Conservation (phyloP, 306 rosid genomes). For the Castanea crenata region DNA sequence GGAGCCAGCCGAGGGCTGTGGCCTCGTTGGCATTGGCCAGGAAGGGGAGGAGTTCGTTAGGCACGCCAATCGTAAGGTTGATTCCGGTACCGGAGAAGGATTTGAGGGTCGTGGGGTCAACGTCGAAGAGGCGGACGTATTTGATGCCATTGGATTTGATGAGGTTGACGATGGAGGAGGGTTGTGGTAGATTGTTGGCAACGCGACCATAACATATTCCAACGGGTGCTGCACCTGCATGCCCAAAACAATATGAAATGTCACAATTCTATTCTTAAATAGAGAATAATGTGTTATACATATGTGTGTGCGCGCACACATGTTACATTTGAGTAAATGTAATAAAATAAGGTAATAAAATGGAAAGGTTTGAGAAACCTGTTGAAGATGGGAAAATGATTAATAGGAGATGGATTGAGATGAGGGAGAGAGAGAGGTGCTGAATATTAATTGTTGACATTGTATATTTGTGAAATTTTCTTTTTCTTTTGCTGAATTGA, state of each 20-base stretch:
- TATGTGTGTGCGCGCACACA: rapidly evolving
- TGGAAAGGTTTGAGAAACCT: neutral
- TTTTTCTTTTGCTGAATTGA: too few relatives aligned
- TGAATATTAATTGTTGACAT: neutral
- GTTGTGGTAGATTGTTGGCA: slow-evolving; percentile 25
- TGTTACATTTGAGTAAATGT: neutral
- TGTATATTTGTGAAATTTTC: neutral
- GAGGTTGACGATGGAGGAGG: neutral
- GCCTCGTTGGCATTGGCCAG: slow-evolving; percentile 10
- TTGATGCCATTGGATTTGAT: slow-evolving; percentile 21
- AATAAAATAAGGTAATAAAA: neutral
- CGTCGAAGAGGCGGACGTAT: slow-evolving; percentile 23
- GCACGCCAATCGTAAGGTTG: slow-evolving; percentile 21
- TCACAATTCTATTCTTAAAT: neutral
- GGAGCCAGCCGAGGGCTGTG: slow-evolving; percentile 27
- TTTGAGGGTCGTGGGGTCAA: slow-evolving; percentile 13
- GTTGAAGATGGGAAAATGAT: neutral
- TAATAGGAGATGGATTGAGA: neutral
- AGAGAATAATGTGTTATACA: neutral
- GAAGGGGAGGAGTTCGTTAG: slow-evolving; percentile 38
- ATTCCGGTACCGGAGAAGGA: slow-evolving; percentile 25
- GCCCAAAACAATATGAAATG: neutral
- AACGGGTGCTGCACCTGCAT: neutral
- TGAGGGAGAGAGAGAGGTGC: neutral
- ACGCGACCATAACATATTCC: slow-evolving; percentile 34